Conservation (phyloP, 495 filamentous ascomycete genomes). For the Annulohypoxylon maeteangense region DNA sequence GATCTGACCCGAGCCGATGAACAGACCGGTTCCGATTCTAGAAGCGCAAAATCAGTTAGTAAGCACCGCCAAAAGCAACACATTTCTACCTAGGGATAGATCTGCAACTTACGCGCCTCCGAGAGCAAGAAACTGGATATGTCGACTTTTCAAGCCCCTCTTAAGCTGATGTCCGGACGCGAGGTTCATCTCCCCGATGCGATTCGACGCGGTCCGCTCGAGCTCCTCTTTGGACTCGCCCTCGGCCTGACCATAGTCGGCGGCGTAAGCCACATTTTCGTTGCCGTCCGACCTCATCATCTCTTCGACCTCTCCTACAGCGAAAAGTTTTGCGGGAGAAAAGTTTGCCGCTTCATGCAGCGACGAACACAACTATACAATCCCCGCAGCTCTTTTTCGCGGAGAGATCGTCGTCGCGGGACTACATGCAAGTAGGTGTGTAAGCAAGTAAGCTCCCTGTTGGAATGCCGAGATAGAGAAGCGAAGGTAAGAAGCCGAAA, state of each 20-base stretch:
- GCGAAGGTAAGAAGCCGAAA: no score
- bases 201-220: constrained; percentile 57
- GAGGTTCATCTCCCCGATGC: constrained; percentile 63
- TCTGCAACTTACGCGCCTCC: constrained; percentile 62
- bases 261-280: constrained; percentile 14
- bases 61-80: background rate
- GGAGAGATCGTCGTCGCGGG: background rate
- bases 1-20: constrained; percentile 62
- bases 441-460: background rate
- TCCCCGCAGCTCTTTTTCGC: background rate
- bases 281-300: constrained; percentile 16
- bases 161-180: constrained; percentile 64
- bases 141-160: constrained; percentile 72
- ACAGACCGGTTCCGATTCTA: constrained; percentile 73
- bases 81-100: background rate
- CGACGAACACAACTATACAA: background rate
- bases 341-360: background rate
- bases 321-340: background rate
- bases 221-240: constrained; percentile 61
- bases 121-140: constrained; percentile 78
- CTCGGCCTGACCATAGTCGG: constrained; percentile 23
- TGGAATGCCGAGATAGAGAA: background rate
- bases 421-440: background rate
- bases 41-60: background rate
- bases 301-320: constrained; percentile 10